Evolutionary conservation across 768 basidiomycete species (phyloP).

Genomic region (Russula vinacea): DNA sequence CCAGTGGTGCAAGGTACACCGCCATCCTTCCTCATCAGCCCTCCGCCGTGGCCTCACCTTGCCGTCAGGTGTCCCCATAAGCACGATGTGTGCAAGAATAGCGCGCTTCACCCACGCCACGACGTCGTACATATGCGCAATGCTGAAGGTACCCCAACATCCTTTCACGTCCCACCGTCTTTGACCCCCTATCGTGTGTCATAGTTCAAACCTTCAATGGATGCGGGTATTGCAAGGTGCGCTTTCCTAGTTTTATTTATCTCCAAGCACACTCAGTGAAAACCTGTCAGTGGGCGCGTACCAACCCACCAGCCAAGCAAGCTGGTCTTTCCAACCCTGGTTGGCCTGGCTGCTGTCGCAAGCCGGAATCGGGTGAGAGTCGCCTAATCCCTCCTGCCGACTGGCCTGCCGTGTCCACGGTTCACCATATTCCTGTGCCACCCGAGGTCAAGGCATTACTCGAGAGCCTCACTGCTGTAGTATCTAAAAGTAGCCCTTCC

Average conservation of each 20-base stretch:
- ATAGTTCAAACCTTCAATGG: conserved; percentile 79
- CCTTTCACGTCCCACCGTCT: conserved; percentile 23
- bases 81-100: conserved; percentile 72
- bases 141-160: conserved; percentile 64
- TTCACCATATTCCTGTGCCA: conserved; percentile 73
- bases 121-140: conserved; percentile 81
- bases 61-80: conserved; percentile 68
- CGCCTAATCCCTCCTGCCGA: conserved; percentile 65
- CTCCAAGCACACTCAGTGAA: background rate
- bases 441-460: conserved; percentile 65
- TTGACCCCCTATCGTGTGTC: conserved; percentile 27
- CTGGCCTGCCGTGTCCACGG: conserved; percentile 75
- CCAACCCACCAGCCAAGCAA: conserved; percentile 51
- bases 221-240: conserved; percentile 88
- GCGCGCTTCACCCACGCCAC: conserved; percentile 66
- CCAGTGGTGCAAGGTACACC: conserved; percentile 51
- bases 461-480: conserved; percentile 45
- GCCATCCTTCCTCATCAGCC: conserved; percentile 19
- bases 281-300: conserved; percentile 62
- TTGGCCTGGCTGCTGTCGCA: conserved; percentile 89
- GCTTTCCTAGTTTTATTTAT: conserved; percentile 28
- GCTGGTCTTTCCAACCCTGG: conserved; percentile 66
- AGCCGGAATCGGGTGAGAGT: conserved; percentile 58
- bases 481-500: conserved; percentile 38
- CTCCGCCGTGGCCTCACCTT: conserved; percentile 30